phyloP scores from a whole-genome alignment of 2,329 filamentous ascomycete genomes.

The Neobulgaria alba region DNA sequence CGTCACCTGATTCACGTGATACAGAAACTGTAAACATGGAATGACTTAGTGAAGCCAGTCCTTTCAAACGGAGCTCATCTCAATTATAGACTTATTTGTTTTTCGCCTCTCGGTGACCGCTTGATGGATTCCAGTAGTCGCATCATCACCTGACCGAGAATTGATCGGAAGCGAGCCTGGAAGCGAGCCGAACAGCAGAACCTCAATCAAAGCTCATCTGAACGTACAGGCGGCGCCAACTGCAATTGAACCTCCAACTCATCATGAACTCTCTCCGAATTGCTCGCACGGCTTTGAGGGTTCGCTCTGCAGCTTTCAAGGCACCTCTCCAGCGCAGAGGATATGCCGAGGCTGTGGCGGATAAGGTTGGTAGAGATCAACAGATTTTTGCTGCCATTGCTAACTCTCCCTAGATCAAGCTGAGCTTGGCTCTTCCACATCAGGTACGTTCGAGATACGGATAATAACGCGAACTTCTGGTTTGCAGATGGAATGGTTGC shows the following conservation, averaged over 20 bases:
- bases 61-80: too few relatives aligned
- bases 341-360: conserved; percentile 80
- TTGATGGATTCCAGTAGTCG: too few relatives aligned
- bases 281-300: conserved; percentile 81
- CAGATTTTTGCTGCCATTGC: conserved; percentile 20
- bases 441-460: conserved; percentile 59
- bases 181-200: too few relatives aligned
- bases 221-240: conserved; percentile 28
- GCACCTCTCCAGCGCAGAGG: conserved; percentile 74
- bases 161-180: too few relatives aligned
- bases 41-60: too few relatives aligned
- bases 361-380: conserved; percentile 53
- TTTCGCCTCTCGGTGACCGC: too few relatives aligned
- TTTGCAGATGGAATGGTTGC: background rate
- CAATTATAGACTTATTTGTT: too few relatives aligned
- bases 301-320: conserved; percentile 68
- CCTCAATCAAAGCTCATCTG: conserved; percentile 13
- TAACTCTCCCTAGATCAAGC: conserved; percentile 63
- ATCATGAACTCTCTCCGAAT: conserved; percentile 93
- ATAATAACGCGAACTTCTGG: background rate
- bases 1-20: too few relatives aligned
- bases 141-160: too few relatives aligned
- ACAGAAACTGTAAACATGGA: too few relatives aligned
- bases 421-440: conserved; percentile 95
- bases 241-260: conserved; percentile 35